Percentiles rank a stretch among this genome's conserved stretches.
Evolutionary conservation across 768 basidiomycete genomes (phyloP).

Genomic region (Podaxis sp.): DNA sequence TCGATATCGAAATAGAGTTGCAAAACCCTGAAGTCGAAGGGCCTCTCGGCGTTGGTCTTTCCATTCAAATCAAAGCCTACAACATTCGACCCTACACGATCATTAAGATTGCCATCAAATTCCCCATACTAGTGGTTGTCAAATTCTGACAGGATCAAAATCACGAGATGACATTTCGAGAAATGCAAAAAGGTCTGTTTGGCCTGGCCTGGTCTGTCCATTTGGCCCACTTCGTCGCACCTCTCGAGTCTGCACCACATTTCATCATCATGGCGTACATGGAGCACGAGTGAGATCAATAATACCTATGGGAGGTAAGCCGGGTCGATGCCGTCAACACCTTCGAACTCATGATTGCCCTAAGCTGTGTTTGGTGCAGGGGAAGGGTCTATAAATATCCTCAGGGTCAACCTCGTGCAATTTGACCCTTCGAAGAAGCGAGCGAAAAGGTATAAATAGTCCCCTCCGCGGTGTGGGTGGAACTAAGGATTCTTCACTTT

Average conservation of each 20-base stretch:
- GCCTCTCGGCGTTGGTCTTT: background rate
- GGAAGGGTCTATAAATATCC: background rate
- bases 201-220: background rate
- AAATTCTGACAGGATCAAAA: background rate
- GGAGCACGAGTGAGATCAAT: background rate
- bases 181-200: background rate
- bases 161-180: background rate
- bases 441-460: constrained; percentile 4
- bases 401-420: background rate
- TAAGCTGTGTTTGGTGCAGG: background rate
- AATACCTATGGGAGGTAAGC: background rate
- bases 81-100: background rate
- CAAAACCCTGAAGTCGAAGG: background rate
- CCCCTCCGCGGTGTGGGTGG: background rate
- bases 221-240: background rate
- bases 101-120: background rate
- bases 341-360: background rate
- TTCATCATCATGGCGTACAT: background rate
- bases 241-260: too few relatives aligned
- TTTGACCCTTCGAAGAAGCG: background rate
- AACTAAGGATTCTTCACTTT: background rate
- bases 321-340: background rate
- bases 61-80: background rate
- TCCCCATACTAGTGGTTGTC: background rate
- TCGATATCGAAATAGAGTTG: background rate